Base-by-base conservation (phyloP, 306 rosid genomes). In the Hippophae gyantsensis region DNA sequence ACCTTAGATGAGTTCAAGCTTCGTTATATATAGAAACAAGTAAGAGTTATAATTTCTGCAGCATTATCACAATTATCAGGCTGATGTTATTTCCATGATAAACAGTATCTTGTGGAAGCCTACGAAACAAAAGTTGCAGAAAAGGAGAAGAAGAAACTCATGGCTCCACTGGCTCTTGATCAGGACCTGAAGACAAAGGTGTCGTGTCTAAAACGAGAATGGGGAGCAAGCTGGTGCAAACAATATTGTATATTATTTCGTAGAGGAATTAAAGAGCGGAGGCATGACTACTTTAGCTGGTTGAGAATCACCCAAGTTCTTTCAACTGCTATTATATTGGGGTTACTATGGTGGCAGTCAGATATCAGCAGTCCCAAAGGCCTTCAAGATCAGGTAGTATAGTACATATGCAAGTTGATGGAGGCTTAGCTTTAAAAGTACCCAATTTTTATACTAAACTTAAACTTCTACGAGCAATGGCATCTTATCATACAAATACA, bases 341-440 rank as follows among this genome's bases (percentile, higher is more conserved):
- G 99, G 49, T 81, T 93, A 63, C 95, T 93, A 2, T 93, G 99
- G 99, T 93, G 95, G 97, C 95, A 72, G 65, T 93, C 95, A 10
- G 99, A 86, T 76, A 53, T 75, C 56, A 63, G 60, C 3, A 80
- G 53, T 63, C 83, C 77, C 45, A 77, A 75, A 71, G 90, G 79
- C 69, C 84, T 83, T 42, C 89, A 84, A 67, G 99, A 93, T 79
- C 99, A 93, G 95, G 99, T 86, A 74, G 63, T 18, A 44, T 61
- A 44, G 4, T 32, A 32, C 38, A 2, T 32, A 32, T 32, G 23
- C 38, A 32, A 2, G 38, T 32, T 32, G 5, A 2, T 32, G 5
- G 38, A 32, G 38, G 5, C 38, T 32, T 2, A 4, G 38, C 38
- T 32, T 32, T 32, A 32, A 32, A 32, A 32, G 38, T 18, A 18